Evolutionary conservation across 2,329 filamentous ascomycete species (phyloP).

Genomic region (Cladorrhinum sp.): DNA sequence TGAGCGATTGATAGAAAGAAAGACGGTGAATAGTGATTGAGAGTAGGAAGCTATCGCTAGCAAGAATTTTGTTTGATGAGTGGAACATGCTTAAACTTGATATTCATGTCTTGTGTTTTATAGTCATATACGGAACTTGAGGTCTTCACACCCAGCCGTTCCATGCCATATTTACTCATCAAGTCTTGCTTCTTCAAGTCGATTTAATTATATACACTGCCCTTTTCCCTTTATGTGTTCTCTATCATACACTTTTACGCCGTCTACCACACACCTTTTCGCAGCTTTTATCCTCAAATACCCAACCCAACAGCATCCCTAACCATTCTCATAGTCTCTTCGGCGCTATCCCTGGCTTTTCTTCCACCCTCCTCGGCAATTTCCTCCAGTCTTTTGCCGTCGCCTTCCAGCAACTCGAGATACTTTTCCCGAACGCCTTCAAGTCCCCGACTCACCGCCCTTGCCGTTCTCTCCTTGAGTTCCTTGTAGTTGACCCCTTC

Average conservation of each 20-base stretch:
- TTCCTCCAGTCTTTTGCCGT: conserved; percentile 38
- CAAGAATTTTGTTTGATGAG: neutral
- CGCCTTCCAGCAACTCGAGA: conserved; percentile 37
- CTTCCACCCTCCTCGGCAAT: conserved; percentile 57
- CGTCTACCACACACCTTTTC: too few relatives aligned
- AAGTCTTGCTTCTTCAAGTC: too few relatives aligned
- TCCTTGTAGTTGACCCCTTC: neutral
- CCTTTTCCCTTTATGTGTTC: neutral
- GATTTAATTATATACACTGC: too few relatives aligned
- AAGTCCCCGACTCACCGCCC: conserved; percentile 53
- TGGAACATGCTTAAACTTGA: too few relatives aligned
- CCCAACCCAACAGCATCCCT: conserved; percentile 50
- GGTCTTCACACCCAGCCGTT: too few relatives aligned
- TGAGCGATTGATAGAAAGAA: neutral
- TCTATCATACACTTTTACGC: neutral
- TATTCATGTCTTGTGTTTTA: too few relatives aligned
- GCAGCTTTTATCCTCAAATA: neutral
- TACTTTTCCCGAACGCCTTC: conserved; percentile 56
- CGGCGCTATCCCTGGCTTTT: conserved; percentile 61
- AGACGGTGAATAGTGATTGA: too few relatives aligned
- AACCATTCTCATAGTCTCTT: conserved; percentile 54
- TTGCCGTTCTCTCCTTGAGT: conserved; percentile 35
- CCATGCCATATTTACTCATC: too few relatives aligned
- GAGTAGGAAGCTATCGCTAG: too few relatives aligned
- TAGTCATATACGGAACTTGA: too few relatives aligned